Conservation (phyloP, 1,284 basidiomycete species). For the Volvariella volvacea region DNA sequence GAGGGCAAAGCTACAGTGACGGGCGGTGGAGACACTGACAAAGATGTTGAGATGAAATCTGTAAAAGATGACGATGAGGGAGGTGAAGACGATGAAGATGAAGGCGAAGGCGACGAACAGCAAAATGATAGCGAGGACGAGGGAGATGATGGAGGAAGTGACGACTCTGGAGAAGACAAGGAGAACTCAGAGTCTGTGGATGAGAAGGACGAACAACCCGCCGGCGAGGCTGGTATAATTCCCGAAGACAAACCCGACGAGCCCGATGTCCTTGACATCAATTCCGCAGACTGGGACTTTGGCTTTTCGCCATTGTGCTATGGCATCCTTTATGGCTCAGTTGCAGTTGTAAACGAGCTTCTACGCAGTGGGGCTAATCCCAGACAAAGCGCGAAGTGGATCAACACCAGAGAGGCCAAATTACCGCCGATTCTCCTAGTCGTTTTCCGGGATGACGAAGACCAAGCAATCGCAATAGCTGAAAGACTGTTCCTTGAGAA, state of each 20-base stretch:
- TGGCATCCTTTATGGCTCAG: constrained; percentile 40
- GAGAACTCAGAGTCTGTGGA: constrained; percentile 12
- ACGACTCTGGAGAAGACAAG: constrained; percentile 15
- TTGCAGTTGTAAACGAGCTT: constrained; percentile 37
- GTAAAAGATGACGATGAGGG: constrained; percentile 41
- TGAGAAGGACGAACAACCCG: constrained; percentile 13
- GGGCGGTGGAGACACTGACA: constrained; percentile 18
- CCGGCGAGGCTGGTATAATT: constrained; percentile 26
- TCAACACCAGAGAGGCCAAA: constrained; percentile 13
- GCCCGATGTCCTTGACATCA: constrained; percentile 48
- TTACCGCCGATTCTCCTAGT: constrained; percentile 44
- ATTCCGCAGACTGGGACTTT: constrained; percentile 51
- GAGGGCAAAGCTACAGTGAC: constrained; percentile 20
- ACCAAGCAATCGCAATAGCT: constrained; percentile 32
- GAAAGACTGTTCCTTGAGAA: constrained; percentile 40
- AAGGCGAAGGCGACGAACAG: constrained; percentile 20
- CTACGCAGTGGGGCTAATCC: constrained; percentile 38
- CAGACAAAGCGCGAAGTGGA: constrained; percentile 19
- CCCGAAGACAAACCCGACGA: constrained; percentile 40
- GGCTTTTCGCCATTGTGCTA: constrained; percentile 45
- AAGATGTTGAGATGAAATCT: constrained; percentile 22
- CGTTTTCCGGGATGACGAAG: constrained; percentile 37
- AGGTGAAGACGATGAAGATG: constrained; percentile 25
- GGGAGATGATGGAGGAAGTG: constrained; percentile 15
- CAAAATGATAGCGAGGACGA: constrained; percentile 25